Conservation (phyloP, 2,329 filamentous ascomycete species). For the Fonsecaea monophora region DNA sequence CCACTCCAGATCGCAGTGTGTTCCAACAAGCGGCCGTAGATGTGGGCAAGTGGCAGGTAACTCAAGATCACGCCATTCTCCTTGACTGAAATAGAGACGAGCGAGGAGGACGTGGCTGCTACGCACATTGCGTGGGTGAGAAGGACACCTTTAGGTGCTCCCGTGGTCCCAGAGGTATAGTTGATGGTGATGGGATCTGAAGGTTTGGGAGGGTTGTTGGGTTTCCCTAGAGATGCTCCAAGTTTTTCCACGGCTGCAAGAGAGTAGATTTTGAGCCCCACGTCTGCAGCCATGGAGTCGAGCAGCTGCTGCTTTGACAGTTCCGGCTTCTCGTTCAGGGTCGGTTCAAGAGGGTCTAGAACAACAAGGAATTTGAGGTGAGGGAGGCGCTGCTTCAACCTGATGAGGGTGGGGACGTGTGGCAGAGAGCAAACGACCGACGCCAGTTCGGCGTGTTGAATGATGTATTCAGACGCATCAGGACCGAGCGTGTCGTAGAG, state of each 20-base stretch:
- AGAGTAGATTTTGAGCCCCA: conserved; percentile 79
- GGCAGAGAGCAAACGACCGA: conserved; percentile 79
- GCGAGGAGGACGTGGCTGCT: conserved; percentile 65
- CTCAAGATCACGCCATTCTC: conserved; percentile 74
- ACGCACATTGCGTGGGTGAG: conserved; percentile 83
- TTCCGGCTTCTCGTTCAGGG: conserved; percentile 70
- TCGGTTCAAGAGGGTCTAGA: conserved; percentile 79
- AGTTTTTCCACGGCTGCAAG: conserved; percentile 82
- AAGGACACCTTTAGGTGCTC: conserved; percentile 68
- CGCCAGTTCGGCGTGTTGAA: conserved; percentile 81
- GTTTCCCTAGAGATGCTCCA: conserved; percentile 72
- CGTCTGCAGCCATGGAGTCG: conserved; percentile 72
- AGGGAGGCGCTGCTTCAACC: conserved; percentile 78
- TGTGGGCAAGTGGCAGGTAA: conserved; percentile 92
- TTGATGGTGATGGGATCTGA: conserved; percentile 80
- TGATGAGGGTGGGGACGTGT: conserved; percentile 81
- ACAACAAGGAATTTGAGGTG: conserved; percentile 86
- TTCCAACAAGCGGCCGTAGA: conserved; percentile 86
- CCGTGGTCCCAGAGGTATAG: conserved; percentile 70
- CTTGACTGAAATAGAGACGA: conserved; percentile 62
- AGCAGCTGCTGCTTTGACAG: conserved; percentile 81
- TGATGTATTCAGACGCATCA: conserved; percentile 91
- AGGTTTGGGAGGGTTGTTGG: conserved; percentile 73
- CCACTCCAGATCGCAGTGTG: conserved; percentile 75
- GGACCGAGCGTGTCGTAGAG: conserved; percentile 96